Percentiles rank a stretch among this genome's conserved stretches.
These are phyloP conservation scores for Carex myosuroides DNA, from an alignment of 176 grass and related monocot genomes.

Conservation along the genomic window DNA sequence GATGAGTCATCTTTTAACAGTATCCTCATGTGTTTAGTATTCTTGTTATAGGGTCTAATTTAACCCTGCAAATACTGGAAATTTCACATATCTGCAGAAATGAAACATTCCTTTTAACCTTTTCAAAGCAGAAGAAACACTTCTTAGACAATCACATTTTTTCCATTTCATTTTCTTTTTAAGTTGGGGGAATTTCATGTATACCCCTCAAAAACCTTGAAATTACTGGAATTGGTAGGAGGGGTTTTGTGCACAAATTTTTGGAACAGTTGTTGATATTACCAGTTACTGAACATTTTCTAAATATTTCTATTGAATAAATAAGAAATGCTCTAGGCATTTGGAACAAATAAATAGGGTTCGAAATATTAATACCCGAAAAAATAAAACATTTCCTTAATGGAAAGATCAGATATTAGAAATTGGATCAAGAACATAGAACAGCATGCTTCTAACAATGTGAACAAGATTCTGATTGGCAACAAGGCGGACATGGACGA, in stretches of 20 bases:
- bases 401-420: constrained; percentile 57
- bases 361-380: neutral
- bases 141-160: neutral
- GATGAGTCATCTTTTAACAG: constrained; percentile 93
- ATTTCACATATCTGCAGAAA: neutral
- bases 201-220: too few relatives aligned
- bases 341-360: neutral
- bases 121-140: neutral
- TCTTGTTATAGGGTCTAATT: neutral
- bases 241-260: neutral
- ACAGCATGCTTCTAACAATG: constrained; percentile 89
- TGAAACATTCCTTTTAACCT: neutral
- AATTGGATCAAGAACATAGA: constrained; percentile 96
- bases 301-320: neutral
- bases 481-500: constrained; percentile 95
- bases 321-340: neutral
- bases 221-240: neutral
- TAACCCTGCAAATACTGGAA: neutral
- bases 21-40: constrained; percentile 35
- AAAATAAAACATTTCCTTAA: constrained; percentile 14
- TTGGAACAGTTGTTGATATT: neutral
- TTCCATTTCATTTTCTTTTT: neutral
- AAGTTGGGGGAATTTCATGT: neutral
- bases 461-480: constrained; percentile 89
- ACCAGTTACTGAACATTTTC: neutral